Evolutionary conservation across 2,329 filamentous ascomycete genomes (phyloP), one percentile per base, ranked within the genome.

Genomic region (Xylaria multiplex): DNA sequence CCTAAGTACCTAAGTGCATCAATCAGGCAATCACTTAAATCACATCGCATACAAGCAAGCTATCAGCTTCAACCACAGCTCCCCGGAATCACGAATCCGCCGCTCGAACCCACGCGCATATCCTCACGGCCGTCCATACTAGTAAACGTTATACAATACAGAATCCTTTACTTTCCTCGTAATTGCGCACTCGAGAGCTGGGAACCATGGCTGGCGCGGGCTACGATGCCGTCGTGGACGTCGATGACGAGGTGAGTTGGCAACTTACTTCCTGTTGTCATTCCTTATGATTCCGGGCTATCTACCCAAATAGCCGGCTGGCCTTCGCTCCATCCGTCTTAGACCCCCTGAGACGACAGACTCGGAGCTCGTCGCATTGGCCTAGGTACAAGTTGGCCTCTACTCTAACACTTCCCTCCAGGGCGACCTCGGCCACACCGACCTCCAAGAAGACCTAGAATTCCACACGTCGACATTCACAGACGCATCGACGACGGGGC

Each of bases 361-460:
- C 53, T 42, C 9, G 13, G 46, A 49, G 27, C 46, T n/a, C 37
- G 27, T 19, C 46, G 56, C 19, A 19, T 46, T 22, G 27, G n/a
- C 27, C 45, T 22, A 27, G 27, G 27, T 27, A n/a, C 30, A 3
- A 45, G 14, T 4, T 5, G 7, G 27, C 54, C 3, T 14, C 24
- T 0, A 45, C 45, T 16, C 56, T 64, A 58, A 63, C 46, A 54
- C 27, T 11, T 42, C 30, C 5, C 27, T 54, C 22, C 16, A 98
- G 94, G 95, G 95, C 76, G 96, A 99, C 81, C 90, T 99, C 78
- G 96, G 96, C 75, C 94, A 97, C 82, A 99, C 96, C 64, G 96
- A 99, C 80, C 91, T 99, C 27, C 93, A 97, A 84, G 95, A 97
- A 80, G 96, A 98, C 81, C 93, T 99, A 79, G 96, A 98, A 86